phyloP scores from a whole-genome alignment of 2,329 filamentous ascomycete genomes.

The Ophiostoma himal-ulmi region DNA sequence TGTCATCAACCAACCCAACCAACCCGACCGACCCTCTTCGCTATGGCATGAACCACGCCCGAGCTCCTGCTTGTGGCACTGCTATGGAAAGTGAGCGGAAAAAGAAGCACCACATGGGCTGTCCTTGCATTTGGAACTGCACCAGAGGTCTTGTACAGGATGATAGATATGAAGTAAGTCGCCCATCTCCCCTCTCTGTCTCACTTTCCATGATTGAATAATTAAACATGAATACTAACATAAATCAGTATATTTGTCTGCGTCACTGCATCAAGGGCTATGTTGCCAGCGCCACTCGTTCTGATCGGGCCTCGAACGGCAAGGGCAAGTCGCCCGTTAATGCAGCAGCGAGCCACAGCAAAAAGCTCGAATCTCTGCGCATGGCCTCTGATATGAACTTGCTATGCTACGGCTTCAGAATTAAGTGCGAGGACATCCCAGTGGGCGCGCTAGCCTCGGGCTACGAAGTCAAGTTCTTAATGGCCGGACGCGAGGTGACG shows the following conservation, averaged over 20 bases:
- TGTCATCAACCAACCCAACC: too few species aligned
- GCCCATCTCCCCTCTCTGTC: not conserved
- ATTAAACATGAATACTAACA: not conserved
- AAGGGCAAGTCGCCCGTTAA: too few species aligned
- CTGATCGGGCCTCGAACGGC: too few species aligned
- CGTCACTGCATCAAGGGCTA: not conserved
- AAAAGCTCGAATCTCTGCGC: not conserved
- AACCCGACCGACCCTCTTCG: too few species aligned
- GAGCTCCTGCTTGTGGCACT: not conserved
- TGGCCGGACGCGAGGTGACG: not conserved
- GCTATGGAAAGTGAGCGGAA: too few species aligned
- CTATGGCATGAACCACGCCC: too few species aligned
- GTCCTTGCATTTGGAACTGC: not conserved
- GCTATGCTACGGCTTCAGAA: not conserved
- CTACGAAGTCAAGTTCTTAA: not conserved
- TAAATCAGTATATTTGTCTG: not conserved
- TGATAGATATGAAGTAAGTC: not conserved
- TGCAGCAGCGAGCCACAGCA: too few species aligned
- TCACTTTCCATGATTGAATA: not conserved
- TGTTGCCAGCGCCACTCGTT: not conserved
- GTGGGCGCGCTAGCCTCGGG: too few species aligned
- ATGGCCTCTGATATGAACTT: not conserved
- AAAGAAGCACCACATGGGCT: not conserved
- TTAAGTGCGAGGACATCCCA: not conserved
- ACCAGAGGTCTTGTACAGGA: too few species aligned